Evolutionary conservation across 495 filamentous ascomycete species (phyloP).

Genomic region (Penicillium cinerascens): DNA sequence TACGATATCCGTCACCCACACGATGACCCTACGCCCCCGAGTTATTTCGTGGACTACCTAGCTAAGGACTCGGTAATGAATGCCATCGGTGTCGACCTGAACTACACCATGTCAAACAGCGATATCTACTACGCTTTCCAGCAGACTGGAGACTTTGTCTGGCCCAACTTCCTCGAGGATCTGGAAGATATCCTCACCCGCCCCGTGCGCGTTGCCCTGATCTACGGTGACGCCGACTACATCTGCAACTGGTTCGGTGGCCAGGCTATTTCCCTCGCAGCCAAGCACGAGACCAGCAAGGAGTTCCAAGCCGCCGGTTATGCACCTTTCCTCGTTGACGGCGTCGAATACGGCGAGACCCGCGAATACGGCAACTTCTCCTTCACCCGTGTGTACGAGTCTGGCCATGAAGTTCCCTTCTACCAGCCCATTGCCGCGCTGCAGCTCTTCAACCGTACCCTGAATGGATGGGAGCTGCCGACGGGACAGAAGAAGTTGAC

Average conservation of each 20-base stretch:
- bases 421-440: slow-evolving; percentile 52
- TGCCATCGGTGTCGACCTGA: slow-evolving; percentile 62
- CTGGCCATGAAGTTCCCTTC: slow-evolving; percentile 57
- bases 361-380: slow-evolving; percentile 55
- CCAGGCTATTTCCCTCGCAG: slow-evolving; percentile 35
- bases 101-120: slow-evolving; percentile 55
- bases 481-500: slow-evolving; percentile 46
- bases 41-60: slow-evolving; percentile 58
- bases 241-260: slow-evolving; percentile 52
- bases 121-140: slow-evolving; percentile 54
- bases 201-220: slow-evolving; percentile 60
- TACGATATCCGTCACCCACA: slow-evolving; percentile 59
- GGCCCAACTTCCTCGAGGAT: slow-evolving; percentile 50
- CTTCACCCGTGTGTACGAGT: slow-evolving; percentile 56
- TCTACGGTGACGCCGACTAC: slow-evolving; percentile 63
- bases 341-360: slow-evolving; percentile 45
- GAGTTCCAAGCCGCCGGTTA: slow-evolving; percentile 47
- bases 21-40: slow-evolving; percentile 60
- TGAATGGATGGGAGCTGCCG: slow-evolving; percentile 53
- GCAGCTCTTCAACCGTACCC: slow-evolving; percentile 51
- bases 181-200: slow-evolving; percentile 50
- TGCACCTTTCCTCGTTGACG: slow-evolving; percentile 39
- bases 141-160: slow-evolving; percentile 45
- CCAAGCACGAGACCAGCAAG: slow-evolving; percentile 36
- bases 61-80: slow-evolving; percentile 54